Evolutionary conservation across 345 rosid genomes (phyloP).

Genomic region (Aegle marmelos): DNA sequence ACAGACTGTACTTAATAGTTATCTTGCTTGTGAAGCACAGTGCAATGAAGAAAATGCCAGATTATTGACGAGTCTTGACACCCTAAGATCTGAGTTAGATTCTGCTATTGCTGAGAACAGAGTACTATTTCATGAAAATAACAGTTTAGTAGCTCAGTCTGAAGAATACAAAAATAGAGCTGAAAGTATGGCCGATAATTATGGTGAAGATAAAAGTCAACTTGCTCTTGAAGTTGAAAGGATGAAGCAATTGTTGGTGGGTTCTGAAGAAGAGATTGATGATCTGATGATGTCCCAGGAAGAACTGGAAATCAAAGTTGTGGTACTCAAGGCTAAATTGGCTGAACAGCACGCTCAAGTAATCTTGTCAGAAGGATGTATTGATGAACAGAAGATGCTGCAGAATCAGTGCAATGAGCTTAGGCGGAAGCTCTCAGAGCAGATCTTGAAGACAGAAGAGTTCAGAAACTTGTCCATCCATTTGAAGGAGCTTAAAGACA

Average conservation of each 20-base stretch:
- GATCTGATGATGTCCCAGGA: conserved; percentile 49
- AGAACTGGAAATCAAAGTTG: conserved; percentile 51
- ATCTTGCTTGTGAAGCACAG: conserved; percentile 48
- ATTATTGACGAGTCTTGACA: conserved; percentile 37
- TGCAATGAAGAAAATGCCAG: conserved; percentile 59
- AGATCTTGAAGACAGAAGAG: conserved; percentile 84
- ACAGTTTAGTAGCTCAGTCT: conserved; percentile 34
- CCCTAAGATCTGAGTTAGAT: conserved; percentile 50
- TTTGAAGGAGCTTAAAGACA: conserved; percentile 86
- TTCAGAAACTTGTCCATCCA: conserved; percentile 72
- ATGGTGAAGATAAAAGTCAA: conserved; percentile 32
- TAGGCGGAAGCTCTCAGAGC: conserved; percentile 68
- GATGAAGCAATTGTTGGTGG: conserved; percentile 42
- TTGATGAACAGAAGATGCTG: conserved; percentile 40
- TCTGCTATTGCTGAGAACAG: conserved; percentile 40
- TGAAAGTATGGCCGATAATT: conserved; percentile 34
- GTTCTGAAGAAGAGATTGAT: conserved; percentile 56
- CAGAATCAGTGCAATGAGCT: conserved; percentile 58
- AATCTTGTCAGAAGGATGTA: conserved; percentile 27
- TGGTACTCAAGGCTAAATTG: conserved; percentile 53
- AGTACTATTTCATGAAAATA: conserved; percentile 38
- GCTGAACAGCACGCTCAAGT: conserved; percentile 46
- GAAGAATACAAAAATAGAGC: conserved; percentile 33
- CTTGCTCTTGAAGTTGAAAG: conserved; percentile 47
- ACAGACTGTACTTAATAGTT: conserved; percentile 46